A percentile compares a stretch with the other conserved stretches of the same genome.
Conservation (phyloP, 441 rosid species). For the Jatropha multifida region DNA sequence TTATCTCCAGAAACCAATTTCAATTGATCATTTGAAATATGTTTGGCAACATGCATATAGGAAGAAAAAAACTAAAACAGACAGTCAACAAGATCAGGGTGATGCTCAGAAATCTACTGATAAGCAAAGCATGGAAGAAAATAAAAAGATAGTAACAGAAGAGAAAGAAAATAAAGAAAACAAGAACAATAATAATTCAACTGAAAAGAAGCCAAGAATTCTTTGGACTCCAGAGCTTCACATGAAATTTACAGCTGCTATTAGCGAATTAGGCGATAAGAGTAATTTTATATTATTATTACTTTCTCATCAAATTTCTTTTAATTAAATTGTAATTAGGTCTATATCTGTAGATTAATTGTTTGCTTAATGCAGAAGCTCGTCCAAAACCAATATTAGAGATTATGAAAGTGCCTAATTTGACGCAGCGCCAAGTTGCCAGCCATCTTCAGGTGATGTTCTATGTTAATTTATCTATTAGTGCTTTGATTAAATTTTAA, state of each 20-base stretch:
- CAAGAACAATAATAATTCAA: too few species aligned
- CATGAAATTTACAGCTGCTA: constrained; percentile 42
- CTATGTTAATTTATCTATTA: too few species aligned
- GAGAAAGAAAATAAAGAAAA: background rate
- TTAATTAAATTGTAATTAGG: background rate
- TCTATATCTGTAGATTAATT: too few species aligned
- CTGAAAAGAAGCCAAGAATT: constrained; percentile 3
- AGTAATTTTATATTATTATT: constrained; percentile 22
- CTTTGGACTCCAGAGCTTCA: constrained; percentile 50
- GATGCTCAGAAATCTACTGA: background rate
- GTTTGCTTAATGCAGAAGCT: constrained; percentile 33
- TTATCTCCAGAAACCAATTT: constrained; percentile 38
- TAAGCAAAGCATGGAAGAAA: background rate
- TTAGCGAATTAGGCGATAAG: constrained; percentile 39
- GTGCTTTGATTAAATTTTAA: background rate
- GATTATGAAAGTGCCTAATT: constrained; percentile 43
- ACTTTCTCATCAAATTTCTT: background rate
- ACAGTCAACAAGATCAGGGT: background rate
- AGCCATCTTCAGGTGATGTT: constrained; percentile 62
- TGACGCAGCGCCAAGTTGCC: constrained; percentile 49
- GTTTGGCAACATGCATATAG: constrained; percentile 44
- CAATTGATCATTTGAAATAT: constrained; percentile 38
- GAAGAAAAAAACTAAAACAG: background rate
- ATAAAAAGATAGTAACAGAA: background rate
- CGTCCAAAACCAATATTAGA: constrained; percentile 43